Conservation (phyloP, 2,329 filamentous ascomycete species). For the Diaporthe capsici region DNA sequence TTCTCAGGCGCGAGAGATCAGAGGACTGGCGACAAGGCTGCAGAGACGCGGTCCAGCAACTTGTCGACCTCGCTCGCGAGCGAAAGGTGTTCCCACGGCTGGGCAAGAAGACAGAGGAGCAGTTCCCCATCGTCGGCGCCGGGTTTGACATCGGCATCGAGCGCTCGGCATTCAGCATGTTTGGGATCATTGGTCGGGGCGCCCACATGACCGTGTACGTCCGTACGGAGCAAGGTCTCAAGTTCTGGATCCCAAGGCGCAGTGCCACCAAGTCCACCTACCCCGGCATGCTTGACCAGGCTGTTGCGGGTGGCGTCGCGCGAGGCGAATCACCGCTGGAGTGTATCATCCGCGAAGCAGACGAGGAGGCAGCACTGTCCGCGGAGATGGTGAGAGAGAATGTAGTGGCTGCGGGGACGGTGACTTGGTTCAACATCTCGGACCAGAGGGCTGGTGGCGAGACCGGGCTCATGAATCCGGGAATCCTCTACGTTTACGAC, state of each 20-base stretch:
- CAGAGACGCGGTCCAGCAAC: constrained; percentile 53
- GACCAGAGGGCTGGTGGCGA: constrained; percentile 27
- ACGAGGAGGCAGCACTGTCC: constrained; percentile 75
- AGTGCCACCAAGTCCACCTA: constrained; percentile 79
- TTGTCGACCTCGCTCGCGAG: constrained; percentile 50
- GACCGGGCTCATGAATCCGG: constrained; percentile 46
- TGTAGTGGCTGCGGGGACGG: constrained; percentile 49
- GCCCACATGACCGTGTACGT: constrained; percentile 77
- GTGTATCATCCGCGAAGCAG: constrained; percentile 78
- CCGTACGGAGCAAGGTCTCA: constrained; percentile 53
- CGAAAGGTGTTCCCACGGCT: constrained; percentile 51
- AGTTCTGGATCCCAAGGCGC: constrained; percentile 80
- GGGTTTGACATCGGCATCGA: constrained; percentile 60
- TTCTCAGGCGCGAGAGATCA: constrained; percentile 45
- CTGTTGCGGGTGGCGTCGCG: constrained; percentile 83
- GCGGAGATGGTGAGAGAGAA: constrained; percentile 46
- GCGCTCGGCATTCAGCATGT: constrained; percentile 72
- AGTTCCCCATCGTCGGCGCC: constrained; percentile 58
- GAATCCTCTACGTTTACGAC: constrained; percentile 78
- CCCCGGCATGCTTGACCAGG: constrained; percentile 82
- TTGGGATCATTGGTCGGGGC: constrained; percentile 77
- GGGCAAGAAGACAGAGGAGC: constrained; percentile 55
- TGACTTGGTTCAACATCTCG: constrained; percentile 46
- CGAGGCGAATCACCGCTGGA: constrained; percentile 76
- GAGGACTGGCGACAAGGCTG: constrained; percentile 36